Conservation (phyloP, 495 filamentous ascomycete species). For the Parathielavia hyrcaniae region DNA sequence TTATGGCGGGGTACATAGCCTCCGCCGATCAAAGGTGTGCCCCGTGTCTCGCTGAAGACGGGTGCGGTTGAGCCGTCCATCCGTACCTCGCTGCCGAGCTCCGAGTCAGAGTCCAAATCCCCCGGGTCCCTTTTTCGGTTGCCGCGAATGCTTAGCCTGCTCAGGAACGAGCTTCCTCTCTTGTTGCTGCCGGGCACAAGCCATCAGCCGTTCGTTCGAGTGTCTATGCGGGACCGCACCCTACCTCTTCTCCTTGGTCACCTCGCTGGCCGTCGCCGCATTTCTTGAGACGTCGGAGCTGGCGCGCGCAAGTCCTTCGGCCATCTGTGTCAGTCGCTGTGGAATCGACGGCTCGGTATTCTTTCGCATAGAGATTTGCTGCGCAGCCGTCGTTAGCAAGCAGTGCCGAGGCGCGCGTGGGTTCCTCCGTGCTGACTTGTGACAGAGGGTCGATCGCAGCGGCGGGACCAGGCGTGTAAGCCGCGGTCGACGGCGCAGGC, state of each 20-base stretch:
- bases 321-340: conserved; percentile 49
- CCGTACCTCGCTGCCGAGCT: conserved; percentile 57
- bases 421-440: conserved; percentile 32
- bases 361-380: conserved; percentile 75
- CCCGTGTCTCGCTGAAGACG: conserved; percentile 54
- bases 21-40: conserved; percentile 59
- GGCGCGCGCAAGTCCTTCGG: conserved; percentile 39
- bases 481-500: neutral
- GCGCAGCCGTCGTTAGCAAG: neutral
- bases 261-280: conserved; percentile 31
- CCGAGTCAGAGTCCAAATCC: conserved; percentile 64
- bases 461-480: conserved; percentile 20
- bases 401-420: neutral
- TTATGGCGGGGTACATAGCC: conserved; percentile 86
- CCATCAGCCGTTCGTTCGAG: conserved; percentile 9
- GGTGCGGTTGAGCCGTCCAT: conserved; percentile 74
- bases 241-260: conserved; percentile 63
- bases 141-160: conserved; percentile 65
- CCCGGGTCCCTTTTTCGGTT: conserved; percentile 63
- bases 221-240: neutral
- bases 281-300: conserved; percentile 34
- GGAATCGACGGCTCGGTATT: conserved; percentile 68
- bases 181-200: conserved; percentile 35
- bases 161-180: conserved; percentile 87
- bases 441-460: conserved; percentile 43